Percentiles rank a stretch among this genome's conserved stretches.
Conservation (phyloP, 164 flowering plant species). For the Chloranthus sessilifolius region DNA sequence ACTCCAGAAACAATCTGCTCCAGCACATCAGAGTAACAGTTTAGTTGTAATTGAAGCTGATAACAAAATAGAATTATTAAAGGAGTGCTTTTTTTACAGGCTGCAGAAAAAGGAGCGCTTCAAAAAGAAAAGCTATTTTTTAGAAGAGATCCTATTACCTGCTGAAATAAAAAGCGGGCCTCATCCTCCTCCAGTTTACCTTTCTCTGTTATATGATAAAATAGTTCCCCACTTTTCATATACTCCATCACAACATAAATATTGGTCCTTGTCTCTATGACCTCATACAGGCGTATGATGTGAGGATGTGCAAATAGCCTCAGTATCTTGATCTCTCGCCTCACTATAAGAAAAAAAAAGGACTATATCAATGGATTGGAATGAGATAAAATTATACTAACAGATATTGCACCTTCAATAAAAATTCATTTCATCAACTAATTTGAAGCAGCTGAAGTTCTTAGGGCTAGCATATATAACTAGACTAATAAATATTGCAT, state of each 20-base stretch:
- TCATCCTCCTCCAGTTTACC: conserved; percentile 7
- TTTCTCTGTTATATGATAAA: conserved; percentile 5
- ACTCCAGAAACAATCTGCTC: conserved; percentile 28
- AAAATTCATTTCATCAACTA: no score
- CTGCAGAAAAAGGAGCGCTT: no score
- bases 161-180: conserved; percentile 13
- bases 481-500: no score
- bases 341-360: conserved; percentile 2
- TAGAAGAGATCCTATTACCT: no score
- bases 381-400: background rate
- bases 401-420: no score
- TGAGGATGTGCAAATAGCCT: conserved; percentile 13
- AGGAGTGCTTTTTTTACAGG: background rate
- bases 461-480: no score
- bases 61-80: no score
- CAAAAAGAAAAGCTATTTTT: no score
- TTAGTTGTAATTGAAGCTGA: no score
- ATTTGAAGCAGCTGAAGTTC: no score
- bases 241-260: conserved; percentile 13
- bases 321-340: conserved; percentile 9
- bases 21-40: background rate
- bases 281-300: conserved; percentile 12
- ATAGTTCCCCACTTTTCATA: conserved; percentile 8
- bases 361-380: background rate
- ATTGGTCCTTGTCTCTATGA: conserved; percentile 5